Conservation (phyloP, 78 protist species). For the Dictyostelium purpureum region DNA sequence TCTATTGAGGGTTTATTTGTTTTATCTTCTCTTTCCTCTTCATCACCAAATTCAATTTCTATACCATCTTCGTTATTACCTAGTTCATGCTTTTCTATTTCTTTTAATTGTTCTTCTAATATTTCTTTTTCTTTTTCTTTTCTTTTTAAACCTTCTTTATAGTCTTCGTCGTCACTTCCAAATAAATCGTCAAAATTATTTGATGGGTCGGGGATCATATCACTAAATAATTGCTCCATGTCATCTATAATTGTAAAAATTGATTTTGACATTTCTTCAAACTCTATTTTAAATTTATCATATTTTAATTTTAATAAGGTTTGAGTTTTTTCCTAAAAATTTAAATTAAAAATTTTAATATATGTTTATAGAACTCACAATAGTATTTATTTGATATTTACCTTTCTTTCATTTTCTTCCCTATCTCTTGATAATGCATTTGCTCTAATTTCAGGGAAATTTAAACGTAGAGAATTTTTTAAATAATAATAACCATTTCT, state of each 20-base stretch:
- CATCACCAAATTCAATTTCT: too few relatives aligned
- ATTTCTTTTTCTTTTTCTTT: background rate
- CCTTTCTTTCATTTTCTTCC: constrained; percentile 54
- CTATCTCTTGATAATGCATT: background rate
- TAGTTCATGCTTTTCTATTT: background rate
- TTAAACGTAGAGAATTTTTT: constrained; percentile 37
- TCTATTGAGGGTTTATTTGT: too few relatives aligned
- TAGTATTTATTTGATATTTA: background rate
- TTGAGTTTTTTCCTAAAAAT: constrained; percentile 32
- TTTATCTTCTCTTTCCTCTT: background rate
- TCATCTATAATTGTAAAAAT: background rate
- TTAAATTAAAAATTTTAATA: background rate
- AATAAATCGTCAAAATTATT: constrained; percentile 54
- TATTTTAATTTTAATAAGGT: constrained; percentile 24
- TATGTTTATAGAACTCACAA: background rate
- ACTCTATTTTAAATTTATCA: constrained; percentile 37
- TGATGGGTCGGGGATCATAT: constrained; percentile 30
- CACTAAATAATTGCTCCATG: background rate
- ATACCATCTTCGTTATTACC: background rate
- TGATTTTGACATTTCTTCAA: background rate
- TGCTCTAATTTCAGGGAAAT: constrained; percentile 44
- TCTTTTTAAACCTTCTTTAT: constrained; percentile 1
- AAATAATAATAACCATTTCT: constrained; percentile 33
- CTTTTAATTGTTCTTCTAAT: background rate
- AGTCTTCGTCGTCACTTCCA: constrained; percentile 28